Base-by-base conservation (phyloP, 495 filamentous ascomycete species). In the Chaetomium tenue region DNA sequence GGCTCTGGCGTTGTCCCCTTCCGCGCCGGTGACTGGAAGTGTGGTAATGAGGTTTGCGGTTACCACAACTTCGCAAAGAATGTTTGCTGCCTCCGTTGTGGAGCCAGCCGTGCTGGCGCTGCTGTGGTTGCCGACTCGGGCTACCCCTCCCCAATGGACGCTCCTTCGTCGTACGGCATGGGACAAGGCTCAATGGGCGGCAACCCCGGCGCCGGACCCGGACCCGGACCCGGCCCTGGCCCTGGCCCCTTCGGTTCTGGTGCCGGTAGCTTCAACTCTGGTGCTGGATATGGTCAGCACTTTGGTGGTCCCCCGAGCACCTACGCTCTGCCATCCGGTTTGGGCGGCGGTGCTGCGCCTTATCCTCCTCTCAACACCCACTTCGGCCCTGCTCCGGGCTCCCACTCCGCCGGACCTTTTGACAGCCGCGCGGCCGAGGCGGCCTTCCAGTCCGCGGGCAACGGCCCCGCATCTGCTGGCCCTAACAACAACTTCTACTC, bases 21-120 rank as follows among this genome's bases (percentile, higher is more conserved):
- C 87, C 89, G 94, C 66, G 94, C 94, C 50, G 94, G 94, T 68
- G 94, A 98, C 74, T 98, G 94, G 94, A 97, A 97, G 74, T 98
- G 94, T 75, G 94, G 94, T 52, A 93, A 92, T 44, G 93, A 97
- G 71, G 92, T 92, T n/a, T 98, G 94, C 74, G 91, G 90, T 39
- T 98, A 98, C 71, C 94, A 98, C 78, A 98, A 98, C 77, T 98
- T 98, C 72, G 94, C 94, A 51, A 98, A 98, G 84, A 98, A 98
- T 72, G 93, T 97, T 66, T 94, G 90, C 75, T 98, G 94, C 76
- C 84, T 98, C 59, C 90, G 94, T 60, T 98, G 94, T 71, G 94
- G 94, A 71, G 95, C 92, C 25, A 94, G 92, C 74, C 91, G 94
- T 68, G 92, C 92, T 58, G 89, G 89, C 60, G 94, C 94, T 59